phyloP scores from a whole-genome alignment of 2,329 filamentous ascomycete genomes.

The Penicillium sp. region DNA sequence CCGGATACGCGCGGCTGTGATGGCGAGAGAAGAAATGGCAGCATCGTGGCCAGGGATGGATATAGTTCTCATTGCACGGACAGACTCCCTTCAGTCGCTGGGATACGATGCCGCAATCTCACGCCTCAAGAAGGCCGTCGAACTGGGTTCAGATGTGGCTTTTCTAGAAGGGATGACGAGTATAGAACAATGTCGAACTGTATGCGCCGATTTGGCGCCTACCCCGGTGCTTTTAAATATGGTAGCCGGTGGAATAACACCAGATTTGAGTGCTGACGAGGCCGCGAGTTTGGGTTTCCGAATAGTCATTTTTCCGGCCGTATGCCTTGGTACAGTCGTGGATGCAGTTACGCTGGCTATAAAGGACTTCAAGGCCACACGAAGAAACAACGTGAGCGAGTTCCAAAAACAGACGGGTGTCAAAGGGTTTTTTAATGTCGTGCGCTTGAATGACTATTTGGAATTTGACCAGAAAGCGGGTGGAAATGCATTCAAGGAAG shows the following conservation, averaged over 20 bases:
- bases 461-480: slow-evolving; percentile 1
- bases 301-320: slow-evolving; percentile 25
- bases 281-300: slow-evolving; percentile 38
- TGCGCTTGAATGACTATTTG: neutral
- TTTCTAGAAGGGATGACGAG: slow-evolving; percentile 40
- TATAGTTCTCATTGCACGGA: slow-evolving; percentile 32
- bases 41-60: slow-evolving; percentile 17
- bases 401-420: neutral
- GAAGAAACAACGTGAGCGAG: too few species aligned
- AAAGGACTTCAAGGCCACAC: neutral
- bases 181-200: slow-evolving; percentile 33
- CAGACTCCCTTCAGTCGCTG: slow-evolving; percentile 23
- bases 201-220: slow-evolving; percentile 32
- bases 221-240: slow-evolving; percentile 42
- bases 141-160: slow-evolving; percentile 38
- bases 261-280: slow-evolving; percentile 34
- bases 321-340: slow-evolving; percentile 2
- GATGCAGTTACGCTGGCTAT: neutral
- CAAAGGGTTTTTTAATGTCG: neutral
- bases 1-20: slow-evolving; percentile 24
- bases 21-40: slow-evolving; percentile 24
- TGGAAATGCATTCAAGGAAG: neutral
- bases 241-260: slow-evolving; percentile 42
- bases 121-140: slow-evolving; percentile 22
- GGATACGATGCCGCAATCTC: slow-evolving; percentile 40